Evolutionary conservation across 1,284 basidiomycete species (phyloP), one percentile per base, ranked within the genome.

Genomic region (Ceratobasidium sp.): DNA sequence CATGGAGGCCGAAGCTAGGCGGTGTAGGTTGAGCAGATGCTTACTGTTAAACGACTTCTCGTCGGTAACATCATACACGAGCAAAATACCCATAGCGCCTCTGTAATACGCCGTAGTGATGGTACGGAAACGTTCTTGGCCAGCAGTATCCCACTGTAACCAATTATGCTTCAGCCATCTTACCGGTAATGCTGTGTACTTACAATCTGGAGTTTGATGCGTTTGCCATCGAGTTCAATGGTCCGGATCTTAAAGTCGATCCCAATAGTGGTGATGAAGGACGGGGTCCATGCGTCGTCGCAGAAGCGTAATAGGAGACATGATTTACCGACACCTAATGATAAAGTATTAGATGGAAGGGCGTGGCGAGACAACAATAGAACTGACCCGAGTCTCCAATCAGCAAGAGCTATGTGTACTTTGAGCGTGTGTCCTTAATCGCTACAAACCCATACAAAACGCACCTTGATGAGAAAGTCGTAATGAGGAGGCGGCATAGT

Each of bases 91-190:
- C 97, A 99, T 99, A 20, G 98, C 98, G 60, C 98, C 98, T 81
- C 98, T 93, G 88, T 99, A 99, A 86, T 99, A 99, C n/a, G 98
- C 97, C 10, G 97, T 98, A 56, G 98, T 99, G 85, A 99, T 99
- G 58, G 98, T 99, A 82, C 97, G 90, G 89, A 99, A 99, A 49
- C 98, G 93, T 87, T 99, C 98, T 87, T 99, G 98, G 53, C 98
- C 97, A 65, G 98, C 98, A 77, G 98, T 99, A 84, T 98, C 96
- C 96, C 96, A 98, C 95, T 97, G 63, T 35, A 53, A 54, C 65
- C 42, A 49, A 63, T 60, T 63, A 61, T 69, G 31, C 28, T 39
- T 42, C 26, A 47, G 37, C 33, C 39, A 54, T 3, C 10, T 20
- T 42, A 26, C 39, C 5, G 65, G 20, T 15, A 68, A 60, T 56